Base-by-base conservation (phyloP, 1,284 basidiomycete genomes). In the Ceratobasidium papillatum region DNA sequence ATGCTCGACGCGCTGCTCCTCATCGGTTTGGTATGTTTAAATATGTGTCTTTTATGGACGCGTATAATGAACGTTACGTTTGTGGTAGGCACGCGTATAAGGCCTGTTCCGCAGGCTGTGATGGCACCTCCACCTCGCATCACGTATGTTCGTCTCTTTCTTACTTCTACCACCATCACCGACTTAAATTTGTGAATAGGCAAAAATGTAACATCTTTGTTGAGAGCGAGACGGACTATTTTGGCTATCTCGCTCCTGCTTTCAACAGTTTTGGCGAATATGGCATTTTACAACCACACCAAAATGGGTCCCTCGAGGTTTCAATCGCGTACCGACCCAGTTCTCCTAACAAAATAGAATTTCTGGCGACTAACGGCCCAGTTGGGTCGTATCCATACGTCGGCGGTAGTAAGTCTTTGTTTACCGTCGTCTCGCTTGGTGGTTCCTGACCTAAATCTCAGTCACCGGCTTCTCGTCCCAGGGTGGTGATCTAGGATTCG, bases 301-400 rank as follows among this genome's bases (percentile, higher is more conserved):
- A 65, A 22, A 47, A 32, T n/a, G 63, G 63, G 11, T 45, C 63
- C 1, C 63, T 65, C 45, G 63, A 65, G 63, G 63, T 65, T 2
- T 45, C 30, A 30, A 51, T 65, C 25, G 12, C 47, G 17, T 47
- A 65, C n/a, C 34, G 27, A 30, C 36, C 36, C 9, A 38, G 14
- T n/a, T 25, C 65, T 3, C n/a, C 49, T 27, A 52, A 38, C 36
- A n/a, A 43, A 34, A 36, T 68, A 7, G 65, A 68, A 11, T 41
- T 68, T 22, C 32, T 54, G 8, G 65, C 65, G 11, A 52, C n/a
- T 34, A 68, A 68, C 38, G 65, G 49, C 8, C 32, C 34, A 9
- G 51, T 49, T 38, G 49, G 32, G 2, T 52, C 65, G 12, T 51
- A 68, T 43, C 65, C 65, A 5, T 68, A 52, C 12, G 19, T 68